Base-by-base conservation (phyloP, 116 monocot species). In the Phalaenopsis hybrid region DNA sequence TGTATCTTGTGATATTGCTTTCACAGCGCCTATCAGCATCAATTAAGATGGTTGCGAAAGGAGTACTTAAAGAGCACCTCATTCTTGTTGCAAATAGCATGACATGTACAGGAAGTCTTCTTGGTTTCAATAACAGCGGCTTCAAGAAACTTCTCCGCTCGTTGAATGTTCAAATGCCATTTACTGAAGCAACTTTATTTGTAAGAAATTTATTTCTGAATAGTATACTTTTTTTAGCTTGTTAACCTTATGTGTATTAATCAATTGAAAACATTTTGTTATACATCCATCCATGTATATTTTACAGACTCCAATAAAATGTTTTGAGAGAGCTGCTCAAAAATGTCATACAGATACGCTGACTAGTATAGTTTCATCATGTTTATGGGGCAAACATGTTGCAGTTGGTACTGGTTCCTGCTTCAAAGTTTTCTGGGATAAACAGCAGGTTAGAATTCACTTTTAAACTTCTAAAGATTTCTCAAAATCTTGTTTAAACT, bases 221-320 rank as follows among this genome's bases (percentile, higher is more conserved):
- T 34, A 37, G 5, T 34, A 61, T 58, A 17, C 16, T 57, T 57
- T n/a, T 63, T 37, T 37, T 44, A 6, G 5, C 8, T 44, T 61
- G 43, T 63, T 8, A 41, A 61, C 20, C 57, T 28, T 61, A 13
- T 72, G 37, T 79, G 5, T 34, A 23, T 69, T 65, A 31, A 52
- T 20, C 70, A 75, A 81, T 17, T 5, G 21, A 68, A 80, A 34
- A 31, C 18, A 18, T 11, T 75, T 25, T 48, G 11, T 76, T 50
- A 15, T 15, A 58, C 48, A 78, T 55, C 76, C 48, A 78, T 55
- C 76, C 5, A 58, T 63, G 43, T 72, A 80, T 37, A 75, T 73
- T 44, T 74, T 79, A 31, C 84, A 97, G 97, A 94, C 94, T 31
- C 97, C 97, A 44, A 89, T 97, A 90, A 94, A 91, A 88, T 94